Percentiles rank a stretch among this genome's conserved stretches.
phyloP scores from a whole-genome alignment of 176 grass and related monocot genomes.

The Puccinellia tenuiflora region DNA sequence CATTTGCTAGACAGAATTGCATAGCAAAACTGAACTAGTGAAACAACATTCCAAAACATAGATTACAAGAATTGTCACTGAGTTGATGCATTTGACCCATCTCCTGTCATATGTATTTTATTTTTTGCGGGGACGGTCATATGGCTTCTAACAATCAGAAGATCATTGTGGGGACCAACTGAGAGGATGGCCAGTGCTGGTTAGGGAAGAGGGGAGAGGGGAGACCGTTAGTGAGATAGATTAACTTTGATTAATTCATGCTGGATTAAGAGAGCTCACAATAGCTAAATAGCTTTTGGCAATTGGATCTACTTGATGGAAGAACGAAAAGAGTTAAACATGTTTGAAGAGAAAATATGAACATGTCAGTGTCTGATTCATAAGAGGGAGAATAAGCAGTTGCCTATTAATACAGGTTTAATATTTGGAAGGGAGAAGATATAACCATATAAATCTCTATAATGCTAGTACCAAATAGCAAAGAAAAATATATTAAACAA shows the following conservation, averaged over 20 bases:
- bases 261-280: background rate
- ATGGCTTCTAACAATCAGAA: background rate
- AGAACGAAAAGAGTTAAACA: background rate
- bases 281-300: constrained; percentile 13
- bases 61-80: background rate
- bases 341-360: background rate
- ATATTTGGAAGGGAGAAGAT: background rate
- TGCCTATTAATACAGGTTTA: background rate
- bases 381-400: background rate
- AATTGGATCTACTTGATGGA: background rate
- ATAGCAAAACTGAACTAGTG: too few relatives aligned
- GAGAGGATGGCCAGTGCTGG: background rate
- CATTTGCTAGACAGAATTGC: too few relatives aligned
- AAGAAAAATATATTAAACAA: constrained; percentile 9
- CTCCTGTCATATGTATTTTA: background rate
- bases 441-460: background rate
- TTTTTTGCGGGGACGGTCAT: background rate
- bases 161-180: background rate
- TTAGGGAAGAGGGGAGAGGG: background rate
- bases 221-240: background rate
- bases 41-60: background rate
- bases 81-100: background rate
- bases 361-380: background rate
- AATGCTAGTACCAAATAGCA: background rate
- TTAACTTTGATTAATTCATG: background rate